A percentile compares a stretch with the other conserved stretches of the same genome.
These are phyloP conservation scores for Stromatinia cepivora DNA, from an alignment of 2,329 filamentous ascomycete species.

Conservation along the genomic window DNA sequence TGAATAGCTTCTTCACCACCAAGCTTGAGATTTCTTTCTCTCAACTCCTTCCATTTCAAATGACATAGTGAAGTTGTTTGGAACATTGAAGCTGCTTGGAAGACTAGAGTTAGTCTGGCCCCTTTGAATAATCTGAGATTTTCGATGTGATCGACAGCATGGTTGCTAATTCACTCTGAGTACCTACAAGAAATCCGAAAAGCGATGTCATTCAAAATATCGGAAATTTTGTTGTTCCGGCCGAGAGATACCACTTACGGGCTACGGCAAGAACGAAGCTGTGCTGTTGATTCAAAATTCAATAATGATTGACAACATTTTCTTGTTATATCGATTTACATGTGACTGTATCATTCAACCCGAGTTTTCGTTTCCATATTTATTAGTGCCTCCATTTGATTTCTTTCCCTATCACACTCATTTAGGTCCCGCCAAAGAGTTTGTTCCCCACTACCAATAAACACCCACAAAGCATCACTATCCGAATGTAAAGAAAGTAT, in stretches of 20 bases:
- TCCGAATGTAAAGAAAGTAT: conserved; percentile 3
- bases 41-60: no score
- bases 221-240: conserved; percentile 6
- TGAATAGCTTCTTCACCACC: no score
- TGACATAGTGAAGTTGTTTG: no score
- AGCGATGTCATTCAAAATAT: not conserved
- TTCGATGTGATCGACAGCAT: no score
- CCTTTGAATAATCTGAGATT: no score
- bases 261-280: not conserved
- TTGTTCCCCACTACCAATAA: not conserved
- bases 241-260: not conserved
- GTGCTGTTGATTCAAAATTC: not conserved
- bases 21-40: no score
- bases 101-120: no score
- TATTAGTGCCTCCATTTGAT: conserved; percentile 3
- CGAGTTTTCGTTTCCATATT: conserved; percentile 5
- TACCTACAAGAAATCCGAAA: no score
- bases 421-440: not conserved
- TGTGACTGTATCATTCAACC: not conserved
- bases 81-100: no score
- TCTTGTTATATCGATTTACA: not conserved
- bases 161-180: no score
- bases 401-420: conserved; percentile 1
- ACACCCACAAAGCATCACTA: not conserved
- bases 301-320: not conserved